Conservation (phyloP, 78 protist genomes). For the Pigoraptor vietnamica region DNA sequence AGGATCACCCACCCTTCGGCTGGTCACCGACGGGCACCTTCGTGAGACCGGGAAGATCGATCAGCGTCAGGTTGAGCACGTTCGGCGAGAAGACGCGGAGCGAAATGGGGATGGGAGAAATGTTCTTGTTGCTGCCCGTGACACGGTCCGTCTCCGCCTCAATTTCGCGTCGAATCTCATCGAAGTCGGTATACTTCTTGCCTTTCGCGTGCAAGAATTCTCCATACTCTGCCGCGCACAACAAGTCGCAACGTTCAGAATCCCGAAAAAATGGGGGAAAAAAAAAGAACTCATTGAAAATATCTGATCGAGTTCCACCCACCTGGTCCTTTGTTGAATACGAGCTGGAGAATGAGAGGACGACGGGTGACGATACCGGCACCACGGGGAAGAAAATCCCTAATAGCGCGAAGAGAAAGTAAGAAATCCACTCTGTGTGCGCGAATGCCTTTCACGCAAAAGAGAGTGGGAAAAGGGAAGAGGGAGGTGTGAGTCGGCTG, state of each 20-base stretch:
- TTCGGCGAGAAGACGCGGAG: constrained; percentile 78
- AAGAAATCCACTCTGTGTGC: too few relatives aligned
- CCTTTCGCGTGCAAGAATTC: constrained; percentile 18
- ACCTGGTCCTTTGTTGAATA: too few relatives aligned
- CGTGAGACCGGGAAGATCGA: constrained; percentile 97
- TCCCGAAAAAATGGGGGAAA: too few relatives aligned
- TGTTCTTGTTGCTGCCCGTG: constrained; percentile 30
- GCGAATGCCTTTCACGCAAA: too few relatives aligned
- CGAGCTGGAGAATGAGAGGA: constrained; percentile 23
- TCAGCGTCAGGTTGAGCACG: constrained; percentile 90
- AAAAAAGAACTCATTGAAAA: too few relatives aligned
- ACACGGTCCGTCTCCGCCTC: constrained; percentile 26
- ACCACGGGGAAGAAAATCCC: constrained; percentile 35
- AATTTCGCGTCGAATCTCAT: constrained; percentile 21
- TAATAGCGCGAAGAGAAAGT: too few relatives aligned
- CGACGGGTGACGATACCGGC: constrained; percentile 33
- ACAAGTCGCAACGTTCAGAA: too few relatives aligned
- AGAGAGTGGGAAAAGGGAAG: too few relatives aligned
- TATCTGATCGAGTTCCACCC: too few relatives aligned
- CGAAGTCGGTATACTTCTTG: constrained; percentile 7
- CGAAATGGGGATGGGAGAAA: constrained; percentile 75
- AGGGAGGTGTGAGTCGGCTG: too few relatives aligned
- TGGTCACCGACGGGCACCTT: too few relatives aligned
- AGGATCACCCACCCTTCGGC: too few relatives aligned
- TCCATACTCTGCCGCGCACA: constrained; percentile 17